Evolutionary conservation across 768 basidiomycete genomes (phyloP), one percentile per base, ranked within the genome.

Genomic region (Candolleomyces eurysporus): DNA sequence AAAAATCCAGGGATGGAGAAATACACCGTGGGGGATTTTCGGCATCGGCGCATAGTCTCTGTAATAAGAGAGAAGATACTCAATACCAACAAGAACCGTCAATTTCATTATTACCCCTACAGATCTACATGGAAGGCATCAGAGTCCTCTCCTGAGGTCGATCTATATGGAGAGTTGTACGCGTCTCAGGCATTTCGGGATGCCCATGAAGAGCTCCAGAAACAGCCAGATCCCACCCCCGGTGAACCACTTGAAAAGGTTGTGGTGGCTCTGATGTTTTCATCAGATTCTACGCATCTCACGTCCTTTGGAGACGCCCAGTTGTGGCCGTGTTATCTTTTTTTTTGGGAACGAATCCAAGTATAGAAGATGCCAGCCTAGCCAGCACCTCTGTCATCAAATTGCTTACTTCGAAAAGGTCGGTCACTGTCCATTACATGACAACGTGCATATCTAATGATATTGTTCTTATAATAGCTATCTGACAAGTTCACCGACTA

Each of bases 231-330:
- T n/a, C n/a, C n/a, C n/a, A n/a, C n/a, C n/a, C n/a, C n/a, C n/a
- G n/a, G n/a, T n/a, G n/a, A n/a, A n/a, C n/a, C n/a, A n/a, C n/a
- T n/a, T n/a, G n/a, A n/a, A n/a, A n/a, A 53, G 46, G 50, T 66
- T 16, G 36, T 75, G 4, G 68, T 68, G 0, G 69, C 64, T 2
- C 21, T 73, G 4, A 71, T 75, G 70, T 54, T 75, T 53, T 65
- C 64, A 63, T 69, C 69, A 16, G 66, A 69, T 48, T 13, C 40
- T 48, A 73, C 61, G 3, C 63, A 64, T 9, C 63, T 36, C 49
- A 60, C 66, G 1, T 59, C 57, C 16, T 67, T 62, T 61, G 66
- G 65, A 2, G 67, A 39, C 10, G 65, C 63, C 1, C 55, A 54
- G 16, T 61, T 67, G 1, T 67, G 66, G 68, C 68, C 66, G 4